These are phyloP conservation scores for Wolfiporia cocos DNA, from an alignment of 1,284 basidiomycete species.

Conservation along the genomic window DNA sequence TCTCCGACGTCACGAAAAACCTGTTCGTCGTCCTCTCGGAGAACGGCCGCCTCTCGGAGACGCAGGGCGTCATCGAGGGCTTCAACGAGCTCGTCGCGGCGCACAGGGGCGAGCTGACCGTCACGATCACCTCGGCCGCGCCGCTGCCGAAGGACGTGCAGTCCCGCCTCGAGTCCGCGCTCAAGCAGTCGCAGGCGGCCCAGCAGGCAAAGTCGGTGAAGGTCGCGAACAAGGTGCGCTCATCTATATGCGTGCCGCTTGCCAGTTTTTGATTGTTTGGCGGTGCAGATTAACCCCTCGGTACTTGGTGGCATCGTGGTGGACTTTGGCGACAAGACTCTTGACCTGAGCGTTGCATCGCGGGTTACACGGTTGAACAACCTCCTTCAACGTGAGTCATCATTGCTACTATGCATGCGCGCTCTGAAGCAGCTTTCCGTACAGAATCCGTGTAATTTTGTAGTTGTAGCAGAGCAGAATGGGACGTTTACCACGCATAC, in stretches of 20 bases:
- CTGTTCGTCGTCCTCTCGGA: conserved; percentile 88
- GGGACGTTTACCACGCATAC: neutral
- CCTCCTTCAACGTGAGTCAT: conserved; percentile 67
- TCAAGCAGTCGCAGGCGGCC: conserved; percentile 82
- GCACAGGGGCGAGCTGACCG: conserved; percentile 91
- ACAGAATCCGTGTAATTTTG: conserved; percentile 1
- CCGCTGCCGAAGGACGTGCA: conserved; percentile 73
- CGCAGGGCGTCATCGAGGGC: conserved; percentile 83
- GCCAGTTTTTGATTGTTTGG: neutral
- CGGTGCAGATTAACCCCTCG: conserved; percentile 75
- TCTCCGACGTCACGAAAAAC: conserved; percentile 89
- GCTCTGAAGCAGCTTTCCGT: neutral
- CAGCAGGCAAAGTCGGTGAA: conserved; percentile 83
- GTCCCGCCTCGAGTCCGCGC: conserved; percentile 70
- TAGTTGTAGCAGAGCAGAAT: neutral
- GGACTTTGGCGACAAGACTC: conserved; percentile 97
- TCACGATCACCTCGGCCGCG: conserved; percentile 85
- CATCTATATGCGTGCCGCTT: neutral
- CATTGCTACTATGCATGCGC: too few relatives aligned
- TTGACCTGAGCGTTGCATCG: conserved; percentile 91
- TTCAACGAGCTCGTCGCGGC: conserved; percentile 88
- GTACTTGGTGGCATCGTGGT: conserved; percentile 89
- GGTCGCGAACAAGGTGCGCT: conserved; percentile 77
- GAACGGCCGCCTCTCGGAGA: conserved; percentile 88
- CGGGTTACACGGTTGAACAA: conserved; percentile 94